Percentiles rank a stretch among this genome's conserved stretches.
phyloP scores from a whole-genome alignment of 2,329 filamentous ascomycete genomes.

The Scedosporium apiospermum region DNA sequence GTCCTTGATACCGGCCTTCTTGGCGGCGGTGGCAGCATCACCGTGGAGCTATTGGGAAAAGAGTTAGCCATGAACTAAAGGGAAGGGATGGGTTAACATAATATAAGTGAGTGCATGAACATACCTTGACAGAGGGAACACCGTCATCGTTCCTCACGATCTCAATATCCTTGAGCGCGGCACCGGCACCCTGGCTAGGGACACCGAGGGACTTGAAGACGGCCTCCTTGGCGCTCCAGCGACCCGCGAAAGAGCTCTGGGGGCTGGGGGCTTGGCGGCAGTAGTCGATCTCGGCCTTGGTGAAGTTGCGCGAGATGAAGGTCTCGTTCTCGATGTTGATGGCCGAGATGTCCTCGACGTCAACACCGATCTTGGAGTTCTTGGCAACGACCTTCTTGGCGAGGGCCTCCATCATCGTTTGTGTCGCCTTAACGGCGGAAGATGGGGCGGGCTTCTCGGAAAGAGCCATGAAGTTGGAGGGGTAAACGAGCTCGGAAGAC shows the following conservation, averaged over 20 bases:
- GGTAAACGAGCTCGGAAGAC: constrained; percentile 66
- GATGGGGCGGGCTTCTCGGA: constrained; percentile 42
- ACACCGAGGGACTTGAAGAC: constrained; percentile 97
- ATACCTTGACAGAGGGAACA: constrained; percentile 76
- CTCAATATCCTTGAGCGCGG: constrained; percentile 89
- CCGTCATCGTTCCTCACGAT: constrained; percentile 73
- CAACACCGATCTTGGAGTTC: constrained; percentile 67
- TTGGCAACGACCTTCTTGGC: constrained; percentile 48
- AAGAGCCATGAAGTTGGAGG: constrained; percentile 58
- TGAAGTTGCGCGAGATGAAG: constrained; percentile 94
- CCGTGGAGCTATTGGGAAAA: constrained; percentile 61
- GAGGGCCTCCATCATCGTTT: constrained; percentile 67
- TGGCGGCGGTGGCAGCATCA: constrained; percentile 72
- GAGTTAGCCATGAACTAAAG: constrained; percentile 24
- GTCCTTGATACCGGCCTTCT: constrained; percentile 75
- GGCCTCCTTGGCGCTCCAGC: constrained; percentile 96
- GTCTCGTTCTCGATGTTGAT: constrained; percentile 92
- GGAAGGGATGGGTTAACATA: background rate
- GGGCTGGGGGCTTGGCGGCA: constrained; percentile 71
- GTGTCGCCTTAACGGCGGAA: constrained; percentile 52
- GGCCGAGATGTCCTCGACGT: constrained; percentile 79
- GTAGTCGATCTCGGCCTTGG: constrained; percentile 71
- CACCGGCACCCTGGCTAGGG: constrained; percentile 75
- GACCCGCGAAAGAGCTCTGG: constrained; percentile 84
- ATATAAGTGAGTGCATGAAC: constrained; percentile 21